Percentiles rank a stretch among this genome's conserved stretches.
phyloP scores from a whole-genome alignment of 257 asterid genomes.

The Catharanthus roseus region DNA sequence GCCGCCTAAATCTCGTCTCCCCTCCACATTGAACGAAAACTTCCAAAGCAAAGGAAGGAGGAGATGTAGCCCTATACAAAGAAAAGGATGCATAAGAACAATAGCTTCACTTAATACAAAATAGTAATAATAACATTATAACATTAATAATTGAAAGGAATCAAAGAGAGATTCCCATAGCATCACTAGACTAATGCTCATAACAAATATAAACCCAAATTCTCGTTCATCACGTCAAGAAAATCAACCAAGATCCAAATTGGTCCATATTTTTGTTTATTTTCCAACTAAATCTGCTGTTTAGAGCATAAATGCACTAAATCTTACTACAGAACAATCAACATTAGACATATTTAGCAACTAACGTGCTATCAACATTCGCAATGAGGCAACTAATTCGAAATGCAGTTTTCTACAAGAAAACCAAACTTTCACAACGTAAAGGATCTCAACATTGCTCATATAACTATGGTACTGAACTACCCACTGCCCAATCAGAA shows the following conservation, averaged over 20 bases:
- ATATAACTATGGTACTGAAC: not conserved
- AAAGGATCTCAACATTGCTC: not conserved
- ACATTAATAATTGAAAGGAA: not conserved
- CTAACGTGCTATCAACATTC: not conserved
- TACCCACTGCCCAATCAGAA: not conserved
- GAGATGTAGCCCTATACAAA: constrained; percentile 77
- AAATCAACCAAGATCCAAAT: not conserved
- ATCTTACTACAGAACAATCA: not conserved
- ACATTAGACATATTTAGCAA: not conserved
- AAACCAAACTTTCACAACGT: not conserved
- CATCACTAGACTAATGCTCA: not conserved
- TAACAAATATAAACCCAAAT: not conserved
- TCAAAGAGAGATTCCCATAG: not conserved
- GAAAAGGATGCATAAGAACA: constrained; percentile 19
- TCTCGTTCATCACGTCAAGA: not conserved
- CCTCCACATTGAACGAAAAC: constrained; percentile 94
- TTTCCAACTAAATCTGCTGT: not conserved
- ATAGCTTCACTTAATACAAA: not conserved
- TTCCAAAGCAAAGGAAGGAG: constrained; percentile 84
- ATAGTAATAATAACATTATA: not conserved
- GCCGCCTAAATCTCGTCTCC: constrained; percentile 90
- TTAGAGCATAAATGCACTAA: not conserved
- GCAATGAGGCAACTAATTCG: not conserved
- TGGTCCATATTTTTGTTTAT: not conserved
- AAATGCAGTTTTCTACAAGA: not conserved